phyloP scores from a whole-genome alignment of 805 yeast species.

The Groenewaldozyma salmanticensis region DNA sequence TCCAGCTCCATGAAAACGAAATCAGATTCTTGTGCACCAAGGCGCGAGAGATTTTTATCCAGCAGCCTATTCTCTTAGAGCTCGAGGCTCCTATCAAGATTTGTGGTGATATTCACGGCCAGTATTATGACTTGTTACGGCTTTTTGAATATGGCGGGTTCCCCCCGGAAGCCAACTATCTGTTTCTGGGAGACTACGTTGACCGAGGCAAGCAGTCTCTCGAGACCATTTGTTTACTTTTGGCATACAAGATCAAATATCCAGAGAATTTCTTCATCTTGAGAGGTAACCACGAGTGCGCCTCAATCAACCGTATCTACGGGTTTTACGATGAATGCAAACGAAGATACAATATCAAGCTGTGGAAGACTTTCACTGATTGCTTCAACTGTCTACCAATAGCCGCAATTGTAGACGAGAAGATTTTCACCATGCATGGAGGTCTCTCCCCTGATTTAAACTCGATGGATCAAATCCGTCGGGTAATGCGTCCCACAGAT shows the following conservation, averaged over 20 bases:
- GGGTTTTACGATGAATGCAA: constrained; percentile 98
- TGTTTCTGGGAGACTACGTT: constrained; percentile 93
- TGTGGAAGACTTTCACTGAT: constrained; percentile 98
- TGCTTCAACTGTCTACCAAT: constrained; percentile 97
- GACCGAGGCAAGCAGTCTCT: constrained; percentile 97
- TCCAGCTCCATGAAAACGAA: constrained; percentile 85
- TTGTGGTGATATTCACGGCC: constrained; percentile 98
- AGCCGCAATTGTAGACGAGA: constrained; percentile 96
- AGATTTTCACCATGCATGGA: constrained; percentile 98
- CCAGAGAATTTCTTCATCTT: constrained; percentile 96
- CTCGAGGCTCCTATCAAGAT: constrained; percentile 91
- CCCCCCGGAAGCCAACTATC: constrained; percentile 97
- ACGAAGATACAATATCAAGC: constrained; percentile 94
- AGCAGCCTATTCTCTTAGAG: constrained; percentile 91
- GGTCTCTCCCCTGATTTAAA: constrained; percentile 95
- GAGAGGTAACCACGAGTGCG: constrained; percentile 98
- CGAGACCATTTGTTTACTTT: constrained; percentile 86
- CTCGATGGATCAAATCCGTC: constrained; percentile 96
- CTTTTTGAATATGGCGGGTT: constrained; percentile 97
- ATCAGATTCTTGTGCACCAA: constrained; percentile 92
- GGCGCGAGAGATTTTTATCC: constrained; percentile 96
- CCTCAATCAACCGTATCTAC: constrained; percentile 93
- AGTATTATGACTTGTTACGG: constrained; percentile 90
- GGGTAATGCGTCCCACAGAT: constrained; percentile 99
- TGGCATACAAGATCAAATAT: constrained; percentile 95